phyloP scores from a whole-genome alignment of 1,139 yeast species.

The Zhuliangozyma blackwelliae region DNA sequence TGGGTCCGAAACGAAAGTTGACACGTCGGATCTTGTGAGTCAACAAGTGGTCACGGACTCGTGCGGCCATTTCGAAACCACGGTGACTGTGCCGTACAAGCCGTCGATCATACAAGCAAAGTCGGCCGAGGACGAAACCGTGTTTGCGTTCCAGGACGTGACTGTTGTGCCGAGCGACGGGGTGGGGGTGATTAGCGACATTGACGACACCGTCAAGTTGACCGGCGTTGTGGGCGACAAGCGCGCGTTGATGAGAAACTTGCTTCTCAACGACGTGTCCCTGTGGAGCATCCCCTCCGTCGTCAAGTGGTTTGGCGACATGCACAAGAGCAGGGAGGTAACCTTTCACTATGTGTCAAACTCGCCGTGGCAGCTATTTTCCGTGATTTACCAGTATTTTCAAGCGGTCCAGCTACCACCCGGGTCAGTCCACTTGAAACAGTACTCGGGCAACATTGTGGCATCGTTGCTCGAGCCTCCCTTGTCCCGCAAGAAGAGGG shows the following conservation, averaged over 20 bases:
- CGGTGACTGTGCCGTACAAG: slow-evolving; percentile 46
- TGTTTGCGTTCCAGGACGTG: slow-evolving; percentile 44
- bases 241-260: slow-evolving; percentile 72
- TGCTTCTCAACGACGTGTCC: slow-evolving; percentile 60
- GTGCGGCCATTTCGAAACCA: slow-evolving; percentile 54
- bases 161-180: slow-evolving; percentile 46
- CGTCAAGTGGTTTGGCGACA: slow-evolving; percentile 58
- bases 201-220: slow-evolving; percentile 87
- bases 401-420: slow-evolving; percentile 55
- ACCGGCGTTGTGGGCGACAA: slow-evolving; percentile 91
- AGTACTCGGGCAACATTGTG: slow-evolving; percentile 75
- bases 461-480: slow-evolving; percentile 85
- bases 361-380: slow-evolving; percentile 87
- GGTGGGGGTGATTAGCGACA: slow-evolving; percentile 78
- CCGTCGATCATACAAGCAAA: slow-evolving; percentile 49
- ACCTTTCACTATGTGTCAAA: slow-evolving; percentile 90
- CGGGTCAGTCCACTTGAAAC: slow-evolving; percentile 81
- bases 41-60: slow-evolving; percentile 45
- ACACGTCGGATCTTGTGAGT: slow-evolving; percentile 18
- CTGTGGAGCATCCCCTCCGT: slow-evolving; percentile 73
- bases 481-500: slow-evolving; percentile 68
- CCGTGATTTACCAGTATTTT: slow-evolving; percentile 60
- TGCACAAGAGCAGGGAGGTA: slow-evolving; percentile 30
- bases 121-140: slow-evolving; percentile 40
- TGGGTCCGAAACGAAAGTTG: slow-evolving; percentile 37